Conservation (phyloP, 805 yeast species). For the Monosporozyma solicola region DNA sequence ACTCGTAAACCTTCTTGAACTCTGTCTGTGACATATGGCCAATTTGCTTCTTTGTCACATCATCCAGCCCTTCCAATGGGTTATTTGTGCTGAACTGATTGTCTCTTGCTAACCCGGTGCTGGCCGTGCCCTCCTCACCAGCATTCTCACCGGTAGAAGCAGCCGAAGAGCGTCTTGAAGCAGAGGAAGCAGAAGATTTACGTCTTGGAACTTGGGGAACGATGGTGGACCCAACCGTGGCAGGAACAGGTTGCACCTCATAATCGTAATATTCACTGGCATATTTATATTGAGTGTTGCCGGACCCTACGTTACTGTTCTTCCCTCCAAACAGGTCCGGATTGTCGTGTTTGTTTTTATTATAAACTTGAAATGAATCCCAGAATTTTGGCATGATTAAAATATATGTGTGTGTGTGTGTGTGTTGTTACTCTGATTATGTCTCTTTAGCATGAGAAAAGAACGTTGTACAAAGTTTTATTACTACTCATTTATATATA, state of each 20-base stretch:
- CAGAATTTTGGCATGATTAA: constrained; percentile 15
- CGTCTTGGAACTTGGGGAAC: not conserved
- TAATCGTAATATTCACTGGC: constrained; percentile 16
- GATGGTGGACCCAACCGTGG: not conserved
- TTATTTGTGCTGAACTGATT: not conserved
- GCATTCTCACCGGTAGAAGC: not conserved
- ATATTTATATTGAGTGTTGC: constrained; percentile 15
- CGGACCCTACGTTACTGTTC: constrained; percentile 15
- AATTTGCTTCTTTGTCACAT: constrained; percentile 11
- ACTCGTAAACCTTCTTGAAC: constrained; percentile 15
- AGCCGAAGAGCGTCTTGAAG: not conserved
- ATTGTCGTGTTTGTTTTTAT: constrained; percentile 25
- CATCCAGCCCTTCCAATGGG: not conserved
- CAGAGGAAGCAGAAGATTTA: not conserved
- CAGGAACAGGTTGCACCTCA: not conserved
- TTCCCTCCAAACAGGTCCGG: constrained; percentile 13
- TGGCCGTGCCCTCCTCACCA: not conserved
- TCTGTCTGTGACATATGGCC: constrained; percentile 17
- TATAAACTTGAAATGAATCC: constrained; percentile 29
- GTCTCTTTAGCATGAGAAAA: not conserved
- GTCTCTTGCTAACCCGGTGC: not conserved
- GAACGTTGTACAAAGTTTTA: not conserved
- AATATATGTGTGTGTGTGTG: not conserved
- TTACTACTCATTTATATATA: too few species aligned
- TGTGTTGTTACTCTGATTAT: not conserved